These are phyloP conservation scores for Ambrosiella beaveri DNA, from an alignment of 2,329 filamentous ascomycete species.

Conservation along the genomic window DNA sequence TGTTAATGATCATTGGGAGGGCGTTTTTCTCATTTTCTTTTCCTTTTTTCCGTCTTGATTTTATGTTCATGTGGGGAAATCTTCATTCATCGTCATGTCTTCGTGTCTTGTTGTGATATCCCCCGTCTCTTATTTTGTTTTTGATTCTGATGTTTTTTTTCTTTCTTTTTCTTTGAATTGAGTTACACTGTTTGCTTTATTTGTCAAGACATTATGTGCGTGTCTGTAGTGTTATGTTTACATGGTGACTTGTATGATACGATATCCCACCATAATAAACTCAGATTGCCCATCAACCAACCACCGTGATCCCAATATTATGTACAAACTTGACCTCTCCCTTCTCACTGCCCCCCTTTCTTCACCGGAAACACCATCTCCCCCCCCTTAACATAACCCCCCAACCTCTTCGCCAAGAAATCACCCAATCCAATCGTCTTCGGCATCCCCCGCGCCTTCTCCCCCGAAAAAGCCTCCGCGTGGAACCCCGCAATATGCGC, in stretches of 20 bases:
- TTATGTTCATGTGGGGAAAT: background rate
- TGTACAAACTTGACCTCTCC: background rate
- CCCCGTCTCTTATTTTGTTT: background rate
- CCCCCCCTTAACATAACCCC: constrained; percentile 8
- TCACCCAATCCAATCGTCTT: constrained; percentile 11
- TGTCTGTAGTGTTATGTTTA: background rate
- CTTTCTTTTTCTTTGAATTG: background rate
- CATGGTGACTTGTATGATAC: background rate
- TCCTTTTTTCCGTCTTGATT: background rate
- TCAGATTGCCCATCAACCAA: background rate
- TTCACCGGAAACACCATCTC: constrained; percentile 10
- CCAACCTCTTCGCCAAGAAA: constrained; percentile 10
- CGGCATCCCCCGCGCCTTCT: constrained; percentile 8
- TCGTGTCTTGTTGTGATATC: background rate
- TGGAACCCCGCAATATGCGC: constrained; percentile 12
- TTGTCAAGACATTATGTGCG: background rate
- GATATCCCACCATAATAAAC: background rate
- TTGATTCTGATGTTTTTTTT: constrained; percentile 4
- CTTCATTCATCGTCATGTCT: background rate
- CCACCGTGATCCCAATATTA: background rate
- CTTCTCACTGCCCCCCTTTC: background rate
- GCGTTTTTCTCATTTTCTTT: constrained; percentile 5
- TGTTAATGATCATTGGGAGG: constrained; percentile 2
- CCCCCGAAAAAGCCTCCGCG: constrained; percentile 8
- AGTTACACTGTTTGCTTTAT: background rate